Base-by-base conservation (phyloP, 225 moss, liverwort and hornwort species). In the Takakia lepidozioides region DNA sequence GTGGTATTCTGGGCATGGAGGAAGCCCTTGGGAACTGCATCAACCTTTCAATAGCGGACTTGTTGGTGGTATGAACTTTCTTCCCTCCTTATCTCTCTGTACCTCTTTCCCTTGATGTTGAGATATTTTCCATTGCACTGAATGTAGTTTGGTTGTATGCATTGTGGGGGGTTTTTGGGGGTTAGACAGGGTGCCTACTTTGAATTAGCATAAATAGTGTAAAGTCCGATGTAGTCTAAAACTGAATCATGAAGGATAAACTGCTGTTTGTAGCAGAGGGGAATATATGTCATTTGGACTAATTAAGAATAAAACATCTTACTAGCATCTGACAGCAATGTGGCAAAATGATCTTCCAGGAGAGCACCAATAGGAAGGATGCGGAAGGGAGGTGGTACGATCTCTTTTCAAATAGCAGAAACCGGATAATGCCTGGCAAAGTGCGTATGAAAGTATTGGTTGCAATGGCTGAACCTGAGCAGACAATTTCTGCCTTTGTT, bases 381-480 rank as follows among this genome's bases (percentile, higher is more conserved):
- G 75, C 78, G 26, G 66, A 73, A 54, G 60, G 71, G 37, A 71
- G 67, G 38, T 98, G 95, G 95, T 87, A 73, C 29, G 82, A 85
- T 46, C 73, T 98, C n/a, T 62, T 63, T 38, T 78, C 84, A n/a
- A 90, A 98, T 68, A 84, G 80, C 18, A 79, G 86, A 20, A 70
- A 54, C 49, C 72, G 64, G 7, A 39, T 64, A 51, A 90, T 87
- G 90, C 95, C 93, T 60, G 95, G 95, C 51, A 71, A 85, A 82
- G 66, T 98, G 52, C 57, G 55, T 27, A 74, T 98, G 75, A 87
- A 98, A 54, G 52, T 98, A 16, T 57, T 78, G n/a, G 90, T 84
- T 51, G 90, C 74, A 10, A 85, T 82, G 64, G 95, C 95, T 36
- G 95, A 98, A 49, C 90, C 95, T 38, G 90, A 95, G 38, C 90